Conservation (phyloP, 78 protist species). For the Cavenderia fasciculata region DNA sequence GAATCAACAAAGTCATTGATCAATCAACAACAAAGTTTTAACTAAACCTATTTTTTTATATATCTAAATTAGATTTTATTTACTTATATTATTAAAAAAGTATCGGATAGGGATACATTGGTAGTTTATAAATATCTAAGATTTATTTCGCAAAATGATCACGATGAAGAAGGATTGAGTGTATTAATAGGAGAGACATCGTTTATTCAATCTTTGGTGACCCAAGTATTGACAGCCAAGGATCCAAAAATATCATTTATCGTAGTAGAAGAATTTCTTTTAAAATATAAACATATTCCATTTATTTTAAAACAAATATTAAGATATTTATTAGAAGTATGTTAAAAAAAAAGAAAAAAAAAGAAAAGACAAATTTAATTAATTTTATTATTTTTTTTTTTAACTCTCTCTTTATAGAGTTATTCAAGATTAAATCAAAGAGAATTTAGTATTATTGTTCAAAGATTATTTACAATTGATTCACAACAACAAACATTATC, state of each 20-base stretch:
- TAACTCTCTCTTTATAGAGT: neutral
- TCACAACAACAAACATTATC: neutral
- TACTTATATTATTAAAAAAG: constrained; percentile 31
- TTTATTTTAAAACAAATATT: constrained; percentile 40
- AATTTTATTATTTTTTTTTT: neutral
- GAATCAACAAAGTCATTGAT: no score
- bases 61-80: neutral
- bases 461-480: neutral
- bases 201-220: constrained; percentile 34
- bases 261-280: constrained; percentile 20
- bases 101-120: neutral
- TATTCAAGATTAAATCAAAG: constrained; percentile 20
- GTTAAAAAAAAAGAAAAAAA: neutral
- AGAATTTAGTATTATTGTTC: constrained; percentile 16
- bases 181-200: neutral
- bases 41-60: no score
- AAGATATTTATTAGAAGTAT: constrained; percentile 39
- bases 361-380: neutral
- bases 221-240: constrained; percentile 16
- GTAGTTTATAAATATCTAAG: constrained; percentile 44
- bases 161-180: neutral
- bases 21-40: no score
- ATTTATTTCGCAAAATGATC: neutral
- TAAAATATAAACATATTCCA: constrained; percentile 18
- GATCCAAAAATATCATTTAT: constrained; percentile 14